phyloP scores from a whole-genome alignment of 352 stramenopile genomes.

The Phytophthora pistaciae region DNA sequence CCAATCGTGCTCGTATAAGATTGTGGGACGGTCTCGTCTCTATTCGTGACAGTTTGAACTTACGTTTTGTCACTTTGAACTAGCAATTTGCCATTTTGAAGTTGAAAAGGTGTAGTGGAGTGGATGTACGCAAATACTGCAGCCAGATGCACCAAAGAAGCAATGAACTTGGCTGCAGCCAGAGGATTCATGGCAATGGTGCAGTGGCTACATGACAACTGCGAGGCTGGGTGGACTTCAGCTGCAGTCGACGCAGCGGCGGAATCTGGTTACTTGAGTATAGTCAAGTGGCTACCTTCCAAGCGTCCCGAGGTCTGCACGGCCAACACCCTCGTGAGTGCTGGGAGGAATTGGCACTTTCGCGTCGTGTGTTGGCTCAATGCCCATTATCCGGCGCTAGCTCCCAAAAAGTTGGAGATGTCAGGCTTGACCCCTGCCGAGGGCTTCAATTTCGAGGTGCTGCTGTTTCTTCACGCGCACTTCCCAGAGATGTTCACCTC shows the following conservation, averaged over 20 bases:
- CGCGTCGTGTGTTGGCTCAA: not conserved
- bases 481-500: not conserved
- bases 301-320: conserved; percentile 8
- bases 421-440: not conserved
- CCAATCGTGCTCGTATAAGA: no score
- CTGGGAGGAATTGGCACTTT: not conserved
- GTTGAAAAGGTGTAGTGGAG: no score
- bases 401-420: not conserved
- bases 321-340: not conserved
- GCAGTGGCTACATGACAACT: conserved; percentile 10
- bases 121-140: not conserved
- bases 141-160: not conserved
- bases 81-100: no score
- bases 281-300: conserved; percentile 5
- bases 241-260: conserved; percentile 5
- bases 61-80: no score
- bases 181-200: conserved; percentile 3
- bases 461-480: conserved; percentile 12
- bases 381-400: not conserved
- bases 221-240: not conserved
- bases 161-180: conserved; percentile 10
- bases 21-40: no score
- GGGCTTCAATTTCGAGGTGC: conserved; percentile 1
- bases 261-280: not conserved
- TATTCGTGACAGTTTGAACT: no score